Conservation (phyloP, 148 eudicot genomes). For the Silene uniflora region DNA sequence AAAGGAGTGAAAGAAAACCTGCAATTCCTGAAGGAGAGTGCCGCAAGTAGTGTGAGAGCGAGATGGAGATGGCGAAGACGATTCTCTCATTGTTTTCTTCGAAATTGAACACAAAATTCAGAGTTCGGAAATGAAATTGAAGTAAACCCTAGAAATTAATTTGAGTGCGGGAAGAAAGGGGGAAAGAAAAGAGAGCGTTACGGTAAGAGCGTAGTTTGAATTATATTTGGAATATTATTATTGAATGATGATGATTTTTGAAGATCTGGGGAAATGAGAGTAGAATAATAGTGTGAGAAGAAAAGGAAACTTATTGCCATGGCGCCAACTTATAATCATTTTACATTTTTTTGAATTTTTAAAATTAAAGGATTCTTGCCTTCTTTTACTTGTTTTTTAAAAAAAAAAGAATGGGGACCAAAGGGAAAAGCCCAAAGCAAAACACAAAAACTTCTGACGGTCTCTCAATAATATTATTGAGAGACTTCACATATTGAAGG, state of each 20-base stretch:
- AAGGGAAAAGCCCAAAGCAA: background rate
- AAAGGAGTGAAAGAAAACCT: background rate
- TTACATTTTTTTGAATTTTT: too few species aligned
- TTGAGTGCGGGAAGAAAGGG: background rate
- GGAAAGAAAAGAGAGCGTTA: background rate
- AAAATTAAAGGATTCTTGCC: too few species aligned
- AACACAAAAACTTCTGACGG: too few species aligned
- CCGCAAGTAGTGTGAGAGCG: slow-evolving; percentile 15
- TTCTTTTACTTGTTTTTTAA: too few species aligned
- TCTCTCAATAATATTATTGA: too few species aligned
- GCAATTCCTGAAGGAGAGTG: slow-evolving; percentile 12
- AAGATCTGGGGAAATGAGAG: background rate
- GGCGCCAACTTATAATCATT: background rate
- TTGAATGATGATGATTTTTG: background rate
- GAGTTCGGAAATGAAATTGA: background rate
- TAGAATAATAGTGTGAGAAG: too few species aligned
- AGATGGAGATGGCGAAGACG: slow-evolving; percentile 15
- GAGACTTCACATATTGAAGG: too few species aligned
- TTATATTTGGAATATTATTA: background rate
- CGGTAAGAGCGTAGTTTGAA: background rate
- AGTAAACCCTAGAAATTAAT: slow-evolving; percentile 7
- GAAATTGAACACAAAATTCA: background rate
- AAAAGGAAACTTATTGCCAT: background rate
- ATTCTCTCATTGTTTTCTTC: background rate
- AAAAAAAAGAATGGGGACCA: background rate